Conservation (phyloP, 768 basidiomycete genomes). For the Botryobasidium botryosum region DNA sequence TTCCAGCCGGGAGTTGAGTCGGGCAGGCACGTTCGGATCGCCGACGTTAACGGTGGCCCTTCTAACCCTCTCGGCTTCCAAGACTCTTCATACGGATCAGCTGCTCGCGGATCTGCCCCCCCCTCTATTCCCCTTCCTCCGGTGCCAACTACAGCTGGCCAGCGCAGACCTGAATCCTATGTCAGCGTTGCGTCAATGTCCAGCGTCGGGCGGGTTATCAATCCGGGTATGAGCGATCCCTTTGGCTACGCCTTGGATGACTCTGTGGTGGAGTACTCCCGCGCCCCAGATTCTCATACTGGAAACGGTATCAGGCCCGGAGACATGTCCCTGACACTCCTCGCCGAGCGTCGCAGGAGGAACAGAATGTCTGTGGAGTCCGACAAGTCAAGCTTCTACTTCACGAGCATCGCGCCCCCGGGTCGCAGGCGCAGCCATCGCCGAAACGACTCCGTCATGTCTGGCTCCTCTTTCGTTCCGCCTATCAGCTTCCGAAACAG, state of each 20-base stretch:
- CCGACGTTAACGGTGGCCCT: not conserved
- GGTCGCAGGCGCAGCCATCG: constrained; percentile 30
- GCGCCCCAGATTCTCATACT: constrained; percentile 11
- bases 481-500: constrained; percentile 62
- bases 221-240: constrained; percentile 46
- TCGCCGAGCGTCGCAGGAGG: constrained; percentile 17
- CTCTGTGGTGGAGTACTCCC: no score
- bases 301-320: not conserved
- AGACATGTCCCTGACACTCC: not conserved
- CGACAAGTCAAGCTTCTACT: constrained; percentile 65
- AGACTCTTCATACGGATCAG: no score
- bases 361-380: constrained; percentile 42
- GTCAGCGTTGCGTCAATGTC: constrained; percentile 68
- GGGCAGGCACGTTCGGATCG: constrained; percentile 3
- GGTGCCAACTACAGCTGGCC: constrained; percentile 19
- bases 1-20: constrained; percentile 3
- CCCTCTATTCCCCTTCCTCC: constrained; percentile 31
- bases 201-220: constrained; percentile 53
- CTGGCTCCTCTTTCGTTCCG: constrained; percentile 39
- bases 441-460: constrained; percentile 39
- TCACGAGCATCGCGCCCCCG: constrained; percentile 27
- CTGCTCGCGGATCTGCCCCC: no score
- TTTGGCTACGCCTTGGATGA: constrained; percentile 62
- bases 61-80: constrained; percentile 4
- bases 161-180: constrained; percentile 38